Evolutionary conservation across 2,329 filamentous ascomycete genomes (phyloP).

Genomic region (Calonectria crousiana): DNA sequence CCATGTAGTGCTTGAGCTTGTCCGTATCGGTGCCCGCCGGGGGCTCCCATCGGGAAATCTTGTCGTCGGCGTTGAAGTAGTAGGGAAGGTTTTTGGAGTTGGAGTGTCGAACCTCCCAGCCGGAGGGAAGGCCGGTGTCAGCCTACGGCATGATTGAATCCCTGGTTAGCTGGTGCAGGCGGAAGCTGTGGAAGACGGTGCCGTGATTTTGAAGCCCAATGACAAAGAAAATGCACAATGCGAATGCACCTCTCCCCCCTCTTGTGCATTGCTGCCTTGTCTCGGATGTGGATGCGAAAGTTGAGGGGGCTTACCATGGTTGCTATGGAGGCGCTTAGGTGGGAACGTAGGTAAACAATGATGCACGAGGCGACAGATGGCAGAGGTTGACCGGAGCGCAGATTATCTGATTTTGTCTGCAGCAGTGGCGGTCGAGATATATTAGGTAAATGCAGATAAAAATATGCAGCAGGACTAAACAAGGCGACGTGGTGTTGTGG

Average conservation of each 20-base stretch:
- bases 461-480: not conserved
- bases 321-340: slow-evolving; percentile 13
- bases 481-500: slow-evolving; percentile 8
- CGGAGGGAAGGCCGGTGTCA: slow-evolving; percentile 83
- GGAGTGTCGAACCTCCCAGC: slow-evolving; percentile 97
- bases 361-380: not conserved
- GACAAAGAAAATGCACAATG: not conserved
- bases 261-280: not conserved
- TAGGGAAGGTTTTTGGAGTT: slow-evolving; percentile 99
- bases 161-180: slow-evolving; percentile 20
- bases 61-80: slow-evolving; percentile 92
- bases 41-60: slow-evolving; percentile 95
- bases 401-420: not conserved
- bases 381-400: not conserved
- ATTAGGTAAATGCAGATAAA: slow-evolving; percentile 5
- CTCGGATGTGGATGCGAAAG: not conserved
- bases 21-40: slow-evolving; percentile 89
- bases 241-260: not conserved
- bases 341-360: slow-evolving; percentile 15
- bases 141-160: slow-evolving; percentile 55
- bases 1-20: slow-evolving; percentile 95
- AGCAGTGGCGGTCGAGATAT: slow-evolving; percentile 10
- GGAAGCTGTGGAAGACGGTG: not conserved
- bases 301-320: slow-evolving; percentile 25
- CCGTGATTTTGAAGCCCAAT: not conserved